Evolutionary conservation across 2,329 filamentous ascomycete genomes (phyloP).

Genomic region (Zasmidium angulare): DNA sequence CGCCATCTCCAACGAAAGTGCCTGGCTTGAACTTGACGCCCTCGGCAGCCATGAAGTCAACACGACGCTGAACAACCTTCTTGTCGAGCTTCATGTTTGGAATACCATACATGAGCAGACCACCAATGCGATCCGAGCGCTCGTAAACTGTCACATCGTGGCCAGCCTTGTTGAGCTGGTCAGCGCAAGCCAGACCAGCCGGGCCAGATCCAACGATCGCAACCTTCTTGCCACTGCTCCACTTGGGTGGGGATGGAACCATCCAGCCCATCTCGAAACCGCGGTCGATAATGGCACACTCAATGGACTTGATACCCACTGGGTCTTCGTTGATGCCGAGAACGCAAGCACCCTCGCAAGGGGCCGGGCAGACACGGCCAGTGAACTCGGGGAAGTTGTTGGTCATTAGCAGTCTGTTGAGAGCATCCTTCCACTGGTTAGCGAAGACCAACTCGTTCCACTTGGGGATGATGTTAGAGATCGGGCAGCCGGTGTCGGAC

Average conservation of each 20-base stretch:
- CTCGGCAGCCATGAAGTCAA: conserved; percentile 90
- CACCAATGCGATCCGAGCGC: conserved; percentile 84
- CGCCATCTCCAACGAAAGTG: conserved; percentile 72
- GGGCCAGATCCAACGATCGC: conserved; percentile 91
- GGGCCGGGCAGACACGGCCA: conserved; percentile 92
- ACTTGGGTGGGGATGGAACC: conserved; percentile 74
- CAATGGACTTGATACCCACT: conserved; percentile 97
- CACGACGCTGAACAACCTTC: conserved; percentile 90
- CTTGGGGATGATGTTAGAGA: conserved; percentile 96
- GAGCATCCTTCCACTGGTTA: conserved; percentile 83
- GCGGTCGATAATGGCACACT: conserved; percentile 96
- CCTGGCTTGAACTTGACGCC: conserved; percentile 80
- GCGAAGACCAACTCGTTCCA: conserved; percentile 80
- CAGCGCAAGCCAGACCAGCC: conserved; percentile 82
- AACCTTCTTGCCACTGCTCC: conserved; percentile 82
- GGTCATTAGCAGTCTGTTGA: conserved; percentile 89
- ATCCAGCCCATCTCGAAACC: conserved; percentile 99
- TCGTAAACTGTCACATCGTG: conserved; percentile 90
- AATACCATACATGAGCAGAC: conserved; percentile 96
- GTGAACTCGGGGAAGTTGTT: conserved; percentile 99
- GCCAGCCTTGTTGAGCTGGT: conserved; percentile 91
- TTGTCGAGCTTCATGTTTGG: conserved; percentile 99
- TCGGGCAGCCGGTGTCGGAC: conserved; percentile 91
- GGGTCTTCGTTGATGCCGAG: conserved; percentile 96
- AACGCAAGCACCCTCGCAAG: conserved; percentile 94